These are phyloP conservation scores for Colletotrichum lentis DNA, from an alignment of 2,329 filamentous ascomycete species.

Conservation along the genomic window DNA sequence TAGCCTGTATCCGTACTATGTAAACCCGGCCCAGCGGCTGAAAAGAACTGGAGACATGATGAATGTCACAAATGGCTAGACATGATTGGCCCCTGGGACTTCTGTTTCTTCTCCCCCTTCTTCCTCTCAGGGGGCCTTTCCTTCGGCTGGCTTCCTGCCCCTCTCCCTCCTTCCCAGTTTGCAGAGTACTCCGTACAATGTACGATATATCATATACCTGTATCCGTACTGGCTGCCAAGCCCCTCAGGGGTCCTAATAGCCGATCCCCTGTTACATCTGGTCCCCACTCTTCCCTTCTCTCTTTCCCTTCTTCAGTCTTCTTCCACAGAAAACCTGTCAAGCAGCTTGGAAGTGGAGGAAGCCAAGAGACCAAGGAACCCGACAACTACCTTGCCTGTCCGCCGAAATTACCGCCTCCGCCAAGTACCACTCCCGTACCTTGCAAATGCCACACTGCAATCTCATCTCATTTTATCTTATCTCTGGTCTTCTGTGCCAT, in stretches of 20 bases:
- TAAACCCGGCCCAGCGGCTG: too few relatives aligned
- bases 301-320: too few relatives aligned
- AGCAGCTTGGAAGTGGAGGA: neutral
- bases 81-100: slow-evolving; percentile 3
- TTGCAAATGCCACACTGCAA: slow-evolving; percentile 16
- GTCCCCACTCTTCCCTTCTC: neutral
- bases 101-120: slow-evolving; percentile 16
- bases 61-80: neutral
- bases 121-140: slow-evolving; percentile 18
- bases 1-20: too few relatives aligned
- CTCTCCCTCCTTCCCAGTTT: neutral
- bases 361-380: neutral
- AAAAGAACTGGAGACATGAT: neutral
- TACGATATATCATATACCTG: too few relatives aligned
- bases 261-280: neutral
- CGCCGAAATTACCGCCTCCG: slow-evolving; percentile 1
- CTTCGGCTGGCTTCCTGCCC: neutral
- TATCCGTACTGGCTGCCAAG: too few relatives aligned
- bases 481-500: too few relatives aligned
- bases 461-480: neutral
- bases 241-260: slow-evolving; percentile 8
- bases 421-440: slow-evolving; percentile 26
- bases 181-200: too few relatives aligned
- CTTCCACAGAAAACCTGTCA: neutral
- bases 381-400: slow-evolving; percentile 2